Base-by-base conservation (phyloP, 2,329 filamentous ascomycete species). In the Drechslerella stenobrocha region DNA sequence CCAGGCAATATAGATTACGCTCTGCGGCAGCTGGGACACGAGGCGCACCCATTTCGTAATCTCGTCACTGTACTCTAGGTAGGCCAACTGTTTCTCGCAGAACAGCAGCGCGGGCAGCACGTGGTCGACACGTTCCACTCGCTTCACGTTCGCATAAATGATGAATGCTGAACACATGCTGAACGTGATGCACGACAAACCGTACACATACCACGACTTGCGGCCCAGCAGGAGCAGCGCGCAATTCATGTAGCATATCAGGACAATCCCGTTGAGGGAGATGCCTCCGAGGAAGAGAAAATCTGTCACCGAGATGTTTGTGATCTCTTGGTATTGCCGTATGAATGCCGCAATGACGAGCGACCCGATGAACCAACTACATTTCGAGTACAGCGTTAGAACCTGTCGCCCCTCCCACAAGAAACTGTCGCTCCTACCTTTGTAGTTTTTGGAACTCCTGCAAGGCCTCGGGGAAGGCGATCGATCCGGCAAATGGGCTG, bases 201-300 rank as follows among this genome's bases (percentile, higher is more conserved):
- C 32, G 55, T 59, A 67, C 9, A 67, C 55, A 44, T 67, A 67
- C 63, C 63, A 67, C 9, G 63, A 67, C 48, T 67, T 67, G 37
- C 63, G 53, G 37, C 63, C 63, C 15, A 67, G 63, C 1, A 67
- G 44, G 2, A 67, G 50, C 9, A 67, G 55, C 9, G 55, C 63
- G 9, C 42, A 28, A 11, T 67, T 67, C 63, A 60, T 67, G 22
- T 67, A 67, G 22, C 55, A 67, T 6, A 67, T 67, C 3, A 67
- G 53, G 0, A 67, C 63, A 4, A 67, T 42, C 2, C 63, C 63
- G 22, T 67, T 67, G 4, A 67, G 46, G 20, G 63, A 67, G 28
- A 67, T 67, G 8, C 63, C 63, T 1, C 63, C 63, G 2, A 67
- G 44, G 26, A 67, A 67, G 24, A 67, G 50, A 35, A 67, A 67